Conservation (phyloP, 2,329 filamentous ascomycete genomes). For the Colletotrichum chlorophyti region DNA sequence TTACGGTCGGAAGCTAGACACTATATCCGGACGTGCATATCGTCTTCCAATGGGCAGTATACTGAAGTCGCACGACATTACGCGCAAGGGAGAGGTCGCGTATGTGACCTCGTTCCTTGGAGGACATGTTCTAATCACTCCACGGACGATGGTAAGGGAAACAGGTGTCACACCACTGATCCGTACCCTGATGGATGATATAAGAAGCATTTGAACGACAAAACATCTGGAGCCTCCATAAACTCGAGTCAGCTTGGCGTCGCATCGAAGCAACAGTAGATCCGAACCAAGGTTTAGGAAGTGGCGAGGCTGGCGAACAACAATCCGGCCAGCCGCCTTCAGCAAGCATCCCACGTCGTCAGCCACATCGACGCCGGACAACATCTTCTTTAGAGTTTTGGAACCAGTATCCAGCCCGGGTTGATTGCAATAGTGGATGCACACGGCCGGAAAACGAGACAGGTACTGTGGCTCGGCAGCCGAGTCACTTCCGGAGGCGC, state of each 20-base stretch:
- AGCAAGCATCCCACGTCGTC: constrained; percentile 15
- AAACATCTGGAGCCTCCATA: background rate
- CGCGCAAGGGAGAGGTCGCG: constrained; percentile 8
- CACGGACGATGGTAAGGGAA: background rate
- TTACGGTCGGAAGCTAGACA: no score
- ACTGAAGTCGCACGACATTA: constrained; percentile 19
- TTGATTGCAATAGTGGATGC: constrained; percentile 5
- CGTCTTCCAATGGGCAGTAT: no score
- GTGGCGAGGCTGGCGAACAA: constrained; percentile 18
- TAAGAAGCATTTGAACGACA: no score
- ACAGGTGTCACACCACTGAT: background rate
- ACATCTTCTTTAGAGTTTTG: constrained; percentile 26
- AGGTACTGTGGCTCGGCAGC: constrained; percentile 10
- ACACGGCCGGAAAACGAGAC: constrained; percentile 6
- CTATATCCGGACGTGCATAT: no score
- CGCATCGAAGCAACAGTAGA: background rate
- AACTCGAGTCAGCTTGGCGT: constrained; percentile 10
- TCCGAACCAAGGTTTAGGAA: background rate
- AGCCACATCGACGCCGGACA: constrained; percentile 12
- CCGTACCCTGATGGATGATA: background rate
- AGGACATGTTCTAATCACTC: constrained; percentile 15
- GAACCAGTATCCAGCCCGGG: constrained; percentile 9
- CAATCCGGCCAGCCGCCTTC: background rate
- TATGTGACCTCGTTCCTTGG: constrained; percentile 2
- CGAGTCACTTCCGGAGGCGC: constrained; percentile 25